Evolutionary conservation across 495 filamentous ascomycete species (phyloP).

Genomic region (Chaetomium fimeti): DNA sequence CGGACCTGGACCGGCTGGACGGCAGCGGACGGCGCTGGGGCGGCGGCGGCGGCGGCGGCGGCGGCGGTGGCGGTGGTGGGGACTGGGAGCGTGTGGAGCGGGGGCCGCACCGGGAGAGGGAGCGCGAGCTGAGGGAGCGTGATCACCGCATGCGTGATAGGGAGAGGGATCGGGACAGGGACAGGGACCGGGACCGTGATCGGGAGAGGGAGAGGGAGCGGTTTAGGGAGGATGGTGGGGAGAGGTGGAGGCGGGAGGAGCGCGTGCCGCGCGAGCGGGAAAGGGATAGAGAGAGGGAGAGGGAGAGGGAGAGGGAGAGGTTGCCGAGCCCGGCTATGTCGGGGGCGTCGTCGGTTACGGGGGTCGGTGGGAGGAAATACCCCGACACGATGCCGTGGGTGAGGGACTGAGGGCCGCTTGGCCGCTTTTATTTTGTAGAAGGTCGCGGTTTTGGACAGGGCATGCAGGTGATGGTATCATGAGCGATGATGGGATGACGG

Average conservation of each 20-base stretch:
- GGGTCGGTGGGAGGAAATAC: constrained; percentile 42
- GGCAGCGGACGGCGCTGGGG: constrained; percentile 25
- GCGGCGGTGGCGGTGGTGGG: too few relatives aligned
- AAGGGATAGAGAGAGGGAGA: constrained; percentile 9
- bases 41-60: too few relatives aligned
- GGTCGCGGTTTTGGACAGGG: too few relatives aligned
- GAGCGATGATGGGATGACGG: neutral
- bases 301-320: constrained; percentile 17
- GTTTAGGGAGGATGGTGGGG: constrained; percentile 12
- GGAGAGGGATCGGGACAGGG: constrained; percentile 8
- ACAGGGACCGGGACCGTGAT: constrained; percentile 25
- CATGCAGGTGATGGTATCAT: neutral
- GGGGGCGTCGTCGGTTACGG: constrained; percentile 31
- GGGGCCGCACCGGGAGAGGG: too few relatives aligned
- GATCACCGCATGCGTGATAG: constrained; percentile 21
- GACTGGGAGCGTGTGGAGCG: too few relatives aligned
- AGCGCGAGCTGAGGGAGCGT: constrained; percentile 21
- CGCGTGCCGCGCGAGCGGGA: constrained; percentile 5
- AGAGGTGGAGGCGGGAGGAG: constrained; percentile 11
- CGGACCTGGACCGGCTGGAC: constrained; percentile 39
- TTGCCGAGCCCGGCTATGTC: constrained; percentile 33
- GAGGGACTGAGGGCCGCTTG: constrained; percentile 12
- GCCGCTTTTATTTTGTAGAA: neutral
- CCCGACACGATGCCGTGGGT: constrained; percentile 19
- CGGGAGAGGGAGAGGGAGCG: constrained; percentile 8